Percentiles rank a stretch among this genome's conserved stretches.
Evolutionary conservation across 148 eudicot genomes (phyloP).

Genomic region (Polygonum aviculare): DNA sequence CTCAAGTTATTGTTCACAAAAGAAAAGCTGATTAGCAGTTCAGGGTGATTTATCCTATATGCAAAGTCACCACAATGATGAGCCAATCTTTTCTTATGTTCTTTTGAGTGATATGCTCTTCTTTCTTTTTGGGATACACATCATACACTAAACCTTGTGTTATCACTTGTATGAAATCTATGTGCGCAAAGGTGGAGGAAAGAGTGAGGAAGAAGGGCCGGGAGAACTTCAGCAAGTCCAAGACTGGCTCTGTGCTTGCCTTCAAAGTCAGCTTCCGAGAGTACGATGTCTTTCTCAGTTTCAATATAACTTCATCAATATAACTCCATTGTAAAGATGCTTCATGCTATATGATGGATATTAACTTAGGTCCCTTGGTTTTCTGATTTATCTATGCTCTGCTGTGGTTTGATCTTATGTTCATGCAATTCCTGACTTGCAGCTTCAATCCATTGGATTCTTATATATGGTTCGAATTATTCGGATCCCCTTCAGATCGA

Average conservation of each 20-base stretch:
- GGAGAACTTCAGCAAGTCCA: constrained; percentile 53
- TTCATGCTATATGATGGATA: background rate
- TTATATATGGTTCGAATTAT: constrained; percentile 81
- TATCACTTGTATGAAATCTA: background rate
- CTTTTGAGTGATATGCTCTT: background rate
- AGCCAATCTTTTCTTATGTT: constrained; percentile 5
- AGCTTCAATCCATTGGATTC: constrained; percentile 93
- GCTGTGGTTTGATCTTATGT: too few species aligned
- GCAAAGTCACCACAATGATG: background rate
- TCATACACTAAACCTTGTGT: background rate
- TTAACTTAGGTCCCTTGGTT: background rate
- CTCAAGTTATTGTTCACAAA: background rate
- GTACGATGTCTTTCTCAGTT: constrained; percentile 61
- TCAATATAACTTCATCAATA: too few species aligned
- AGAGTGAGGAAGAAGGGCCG: constrained; percentile 79
- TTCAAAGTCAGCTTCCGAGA: constrained; percentile 97
- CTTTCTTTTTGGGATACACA: background rate
- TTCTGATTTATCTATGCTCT: background rate
- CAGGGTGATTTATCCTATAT: background rate
- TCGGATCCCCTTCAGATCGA: constrained; percentile 80
- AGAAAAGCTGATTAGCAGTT: background rate
- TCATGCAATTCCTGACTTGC: constrained; percentile 15
- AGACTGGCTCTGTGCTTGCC: constrained; percentile 80
- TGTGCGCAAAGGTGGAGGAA: constrained; percentile 66
- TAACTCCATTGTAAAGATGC: too few species aligned